Conservation (phyloP, 2,329 filamentous ascomycete genomes). For the Penicillium sp. region DNA sequence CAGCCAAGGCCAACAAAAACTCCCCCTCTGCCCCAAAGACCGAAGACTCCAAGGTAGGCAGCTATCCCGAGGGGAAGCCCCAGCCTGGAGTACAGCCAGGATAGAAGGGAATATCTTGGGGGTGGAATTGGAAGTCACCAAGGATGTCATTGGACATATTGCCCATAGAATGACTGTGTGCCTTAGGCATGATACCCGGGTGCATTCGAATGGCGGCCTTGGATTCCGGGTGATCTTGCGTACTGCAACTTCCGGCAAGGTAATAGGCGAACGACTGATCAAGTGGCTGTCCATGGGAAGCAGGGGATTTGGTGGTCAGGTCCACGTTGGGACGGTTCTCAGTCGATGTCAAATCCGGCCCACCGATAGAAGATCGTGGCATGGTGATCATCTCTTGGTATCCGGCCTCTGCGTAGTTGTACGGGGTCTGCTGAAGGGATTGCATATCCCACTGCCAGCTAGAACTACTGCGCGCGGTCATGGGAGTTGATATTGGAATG, state of each 20-base stretch:
- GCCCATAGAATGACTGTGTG: slow-evolving; percentile 16
- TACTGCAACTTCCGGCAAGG: slow-evolving; percentile 14
- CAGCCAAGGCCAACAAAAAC: background rate
- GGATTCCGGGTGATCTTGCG: slow-evolving; percentile 11
- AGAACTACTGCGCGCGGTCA: slow-evolving; percentile 5
- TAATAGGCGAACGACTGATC: slow-evolving; percentile 28
- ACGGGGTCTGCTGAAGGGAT: slow-evolving; percentile 18
- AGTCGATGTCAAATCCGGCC: slow-evolving; percentile 11
- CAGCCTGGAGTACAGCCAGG: slow-evolving; percentile 20
- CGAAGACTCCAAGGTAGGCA: background rate
- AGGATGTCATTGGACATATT: slow-evolving; percentile 26
- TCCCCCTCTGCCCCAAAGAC: too few species aligned
- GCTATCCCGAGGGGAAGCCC: slow-evolving; percentile 16
- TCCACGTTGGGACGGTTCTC: slow-evolving; percentile 18
- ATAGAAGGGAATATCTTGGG: slow-evolving; percentile 21
- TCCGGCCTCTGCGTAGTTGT: slow-evolving; percentile 20
- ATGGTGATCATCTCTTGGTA: slow-evolving; percentile 23
- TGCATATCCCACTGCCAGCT: slow-evolving; percentile 32
- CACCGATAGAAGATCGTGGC: slow-evolving; percentile 17
- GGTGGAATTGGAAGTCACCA: slow-evolving; percentile 24
- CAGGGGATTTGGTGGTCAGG: slow-evolving; percentile 2
- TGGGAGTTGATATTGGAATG: slow-evolving; percentile 12
- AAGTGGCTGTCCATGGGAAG: slow-evolving; percentile 7
- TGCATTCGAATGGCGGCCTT: slow-evolving; percentile 16
- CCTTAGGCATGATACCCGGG: slow-evolving; percentile 11